Evolutionary conservation across 2,329 filamentous ascomycete genomes (phyloP).

Genomic region (Exophiala sp.): DNA sequence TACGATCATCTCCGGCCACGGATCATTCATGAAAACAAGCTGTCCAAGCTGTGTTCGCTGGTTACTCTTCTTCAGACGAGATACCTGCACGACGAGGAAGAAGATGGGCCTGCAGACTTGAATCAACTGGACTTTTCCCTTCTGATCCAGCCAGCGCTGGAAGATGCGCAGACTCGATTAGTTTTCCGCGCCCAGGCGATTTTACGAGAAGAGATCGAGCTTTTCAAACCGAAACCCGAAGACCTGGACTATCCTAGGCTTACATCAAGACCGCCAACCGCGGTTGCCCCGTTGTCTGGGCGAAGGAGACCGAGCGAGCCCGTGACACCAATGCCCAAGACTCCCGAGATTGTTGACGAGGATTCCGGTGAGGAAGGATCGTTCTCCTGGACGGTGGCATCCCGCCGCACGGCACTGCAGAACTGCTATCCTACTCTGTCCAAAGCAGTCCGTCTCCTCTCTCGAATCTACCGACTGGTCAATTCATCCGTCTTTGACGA

Average conservation of each 20-base stretch:
- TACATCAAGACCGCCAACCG: constrained; percentile 34
- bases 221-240: constrained; percentile 58
- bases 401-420: constrained; percentile 20
- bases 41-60: constrained; percentile 61
- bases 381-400: constrained; percentile 22
- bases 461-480: constrained; percentile 63
- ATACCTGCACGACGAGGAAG: constrained; percentile 57
- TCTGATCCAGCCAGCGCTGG: constrained; percentile 58
- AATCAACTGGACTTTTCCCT: constrained; percentile 57
- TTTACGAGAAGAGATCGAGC: constrained; percentile 61
- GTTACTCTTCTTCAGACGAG: constrained; percentile 61
- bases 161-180: constrained; percentile 61
- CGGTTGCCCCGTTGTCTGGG: constrained; percentile 33
- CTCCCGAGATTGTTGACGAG: constrained; percentile 49
- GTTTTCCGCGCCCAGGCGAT: constrained; percentile 60
- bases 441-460: constrained; percentile 63
- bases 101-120: constrained; percentile 44
- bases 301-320: constrained; percentile 34
- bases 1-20: constrained; percentile 61
- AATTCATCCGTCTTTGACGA: constrained; percentile 67
- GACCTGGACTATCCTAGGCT: constrained; percentile 59
- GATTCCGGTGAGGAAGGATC: constrained; percentile 35
- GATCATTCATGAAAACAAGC: constrained; percentile 61
- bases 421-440: constrained; percentile 55
- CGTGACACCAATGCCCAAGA: constrained; percentile 24